Conservation (phyloP, 768 basidiomycete species). For the Leccinum imitatum region DNA sequence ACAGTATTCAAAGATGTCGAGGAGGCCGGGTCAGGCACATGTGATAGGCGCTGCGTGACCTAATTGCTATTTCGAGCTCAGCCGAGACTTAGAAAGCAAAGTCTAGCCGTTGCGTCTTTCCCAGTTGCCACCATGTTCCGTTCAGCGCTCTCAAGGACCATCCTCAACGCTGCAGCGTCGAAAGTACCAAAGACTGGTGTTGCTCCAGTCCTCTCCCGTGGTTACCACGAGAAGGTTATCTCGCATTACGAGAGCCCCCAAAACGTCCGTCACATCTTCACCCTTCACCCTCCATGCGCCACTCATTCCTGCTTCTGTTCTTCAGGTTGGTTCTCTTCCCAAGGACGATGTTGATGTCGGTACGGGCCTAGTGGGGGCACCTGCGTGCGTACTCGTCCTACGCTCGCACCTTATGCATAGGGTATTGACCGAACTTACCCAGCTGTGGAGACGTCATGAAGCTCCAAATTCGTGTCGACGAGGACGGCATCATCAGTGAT, state of each 20-base stretch:
- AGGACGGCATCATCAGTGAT: conserved; percentile 92
- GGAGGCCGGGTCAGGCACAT: too few relatives aligned
- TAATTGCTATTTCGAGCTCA: conserved; percentile 24
- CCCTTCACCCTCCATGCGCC: conserved; percentile 39
- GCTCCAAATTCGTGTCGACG: conserved; percentile 96
- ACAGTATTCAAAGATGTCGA: too few relatives aligned
- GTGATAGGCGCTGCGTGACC: not conserved
- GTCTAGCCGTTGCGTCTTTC: conserved; percentile 18
- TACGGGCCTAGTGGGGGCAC: conserved; percentile 96
- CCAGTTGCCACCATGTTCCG: conserved; percentile 62
- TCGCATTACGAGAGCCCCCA: conserved; percentile 96
- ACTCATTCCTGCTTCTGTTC: conserved; percentile 43
- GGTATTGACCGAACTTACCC: conserved; percentile 17
- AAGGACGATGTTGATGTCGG: conserved; percentile 92
- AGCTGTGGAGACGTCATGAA: conserved; percentile 99
- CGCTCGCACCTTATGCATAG: conserved; percentile 3
- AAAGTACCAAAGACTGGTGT: conserved; percentile 38
- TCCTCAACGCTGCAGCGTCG: conserved; percentile 47
- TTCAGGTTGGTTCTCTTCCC: conserved; percentile 91
- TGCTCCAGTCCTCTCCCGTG: conserved; percentile 58
- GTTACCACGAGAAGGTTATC: conserved; percentile 95
- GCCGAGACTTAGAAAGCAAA: conserved; percentile 13
- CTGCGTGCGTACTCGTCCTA: conserved; percentile 63
- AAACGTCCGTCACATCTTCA: conserved; percentile 66
- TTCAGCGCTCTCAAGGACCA: conserved; percentile 53